Evolutionary conservation across 352 stramenopile genomes (phyloP), one percentile per base, ranked within the genome.

Genomic region (Phytophthora vignae): DNA sequence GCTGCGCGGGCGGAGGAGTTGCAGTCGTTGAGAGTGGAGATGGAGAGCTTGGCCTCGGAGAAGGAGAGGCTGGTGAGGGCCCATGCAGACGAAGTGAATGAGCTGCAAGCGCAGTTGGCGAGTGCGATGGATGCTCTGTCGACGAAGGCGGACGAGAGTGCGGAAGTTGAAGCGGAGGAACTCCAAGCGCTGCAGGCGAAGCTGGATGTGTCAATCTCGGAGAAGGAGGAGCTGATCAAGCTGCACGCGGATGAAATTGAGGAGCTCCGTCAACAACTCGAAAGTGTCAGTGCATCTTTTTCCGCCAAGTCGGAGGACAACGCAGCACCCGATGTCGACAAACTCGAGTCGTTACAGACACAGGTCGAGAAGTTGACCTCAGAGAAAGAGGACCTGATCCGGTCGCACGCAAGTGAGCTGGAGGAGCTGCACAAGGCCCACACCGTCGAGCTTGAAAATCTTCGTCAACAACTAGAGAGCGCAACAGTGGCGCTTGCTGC

Each of bases 1-100:
- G 63, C 68, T 40, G 49, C 53, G 25, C 73, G 63, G 38, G 74
- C 71, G 17, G 77, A 83, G 17, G 69, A 85, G 58, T 60, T 85
- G 44, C 63, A 86, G 40, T 58, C 52, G 0, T 7, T 79, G 22
- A 60, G 60, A 53, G 57, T 76, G 8, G 64, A 83, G 17, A 29
- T 87, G 9, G 70, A 73, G 15, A 58, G 55, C 19, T 65, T 82
- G 50, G 56, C 40, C 1, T 59, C 50, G 0, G 67, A 75, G 25
- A 81, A 75, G 25, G 70, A 77, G 15, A 55, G 65, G 5, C 60
- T 77, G 0, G 60, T 62, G 33, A 61, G 55, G 59, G 48, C 22
- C 1, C 64, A 80, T 71, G 6, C 17, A 12, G 67, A 69, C 7
- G 73, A 74, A 15, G 40, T 79, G 1, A 64, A 76, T 15, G 76